Evolutionary conservation across 1,284 basidiomycete species (phyloP).

Genomic region (Coniferiporia weirii): DNA sequence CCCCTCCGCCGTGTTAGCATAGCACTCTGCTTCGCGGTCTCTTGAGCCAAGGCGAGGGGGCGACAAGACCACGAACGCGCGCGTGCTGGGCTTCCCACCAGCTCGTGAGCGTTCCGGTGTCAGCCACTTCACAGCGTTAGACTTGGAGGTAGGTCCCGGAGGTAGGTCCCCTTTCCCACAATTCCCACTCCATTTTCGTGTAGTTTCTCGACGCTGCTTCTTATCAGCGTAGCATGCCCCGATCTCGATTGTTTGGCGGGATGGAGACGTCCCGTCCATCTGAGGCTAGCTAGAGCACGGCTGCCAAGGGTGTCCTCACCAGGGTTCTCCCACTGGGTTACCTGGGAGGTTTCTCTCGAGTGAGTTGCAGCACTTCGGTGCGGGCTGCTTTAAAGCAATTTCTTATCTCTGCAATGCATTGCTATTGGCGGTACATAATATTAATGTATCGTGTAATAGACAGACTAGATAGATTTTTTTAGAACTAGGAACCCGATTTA

Average conservation of each 20-base stretch:
- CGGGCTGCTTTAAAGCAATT: neutral
- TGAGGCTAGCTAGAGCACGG: neutral
- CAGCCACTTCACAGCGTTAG: neutral
- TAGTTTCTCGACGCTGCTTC: neutral
- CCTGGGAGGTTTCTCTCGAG: neutral
- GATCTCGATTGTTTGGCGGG: neutral
- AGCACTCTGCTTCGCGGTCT: neutral
- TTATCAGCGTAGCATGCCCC: neutral
- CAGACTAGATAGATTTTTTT: neutral
- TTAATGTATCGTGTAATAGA: neutral
- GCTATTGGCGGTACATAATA: neutral
- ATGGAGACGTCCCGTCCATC: neutral
- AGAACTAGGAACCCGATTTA: neutral
- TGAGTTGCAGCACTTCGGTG: neutral
- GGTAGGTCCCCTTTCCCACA: neutral
- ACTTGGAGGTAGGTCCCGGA: neutral
- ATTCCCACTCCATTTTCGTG: neutral
- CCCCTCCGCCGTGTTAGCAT: neutral
- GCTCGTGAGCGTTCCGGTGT: neutral
- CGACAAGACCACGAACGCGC: neutral
- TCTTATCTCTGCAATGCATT: neutral
- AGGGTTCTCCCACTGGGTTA: neutral
- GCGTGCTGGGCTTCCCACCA: neutral
- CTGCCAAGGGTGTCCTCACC: neutral
- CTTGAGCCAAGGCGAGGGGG: neutral